Percentiles rank a stretch among this genome's conserved stretches.
phyloP scores from a whole-genome alignment of 2,329 filamentous ascomycete genomes.

The Cladophialophora exuberans region DNA sequence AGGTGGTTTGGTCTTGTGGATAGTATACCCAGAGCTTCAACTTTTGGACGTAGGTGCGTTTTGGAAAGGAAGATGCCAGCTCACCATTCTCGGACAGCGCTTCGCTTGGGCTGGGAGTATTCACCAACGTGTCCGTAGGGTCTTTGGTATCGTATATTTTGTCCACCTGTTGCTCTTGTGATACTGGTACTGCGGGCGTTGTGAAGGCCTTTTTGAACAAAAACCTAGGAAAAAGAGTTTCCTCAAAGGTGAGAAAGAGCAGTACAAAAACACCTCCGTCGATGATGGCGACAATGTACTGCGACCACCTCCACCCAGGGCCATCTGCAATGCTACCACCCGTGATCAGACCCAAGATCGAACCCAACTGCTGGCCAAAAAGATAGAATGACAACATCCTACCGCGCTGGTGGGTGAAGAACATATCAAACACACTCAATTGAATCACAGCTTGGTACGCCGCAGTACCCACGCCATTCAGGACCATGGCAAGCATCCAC shows the following conservation, averaged over 20 bases:
- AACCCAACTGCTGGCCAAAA: conserved; percentile 43
- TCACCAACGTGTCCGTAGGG: conserved; percentile 1
- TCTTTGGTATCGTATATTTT: conserved; percentile 1
- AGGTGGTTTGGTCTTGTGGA: conserved; percentile 42
- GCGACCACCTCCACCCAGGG: conserved; percentile 43
- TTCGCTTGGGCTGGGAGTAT: conserved; percentile 12
- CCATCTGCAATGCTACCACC: conserved; percentile 38
- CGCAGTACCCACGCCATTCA: conserved; percentile 65
- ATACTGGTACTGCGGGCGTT: conserved; percentile 1
- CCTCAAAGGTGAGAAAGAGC: conserved; percentile 42
- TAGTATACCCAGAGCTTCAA: conserved; percentile 31
- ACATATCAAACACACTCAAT: conserved; percentile 51
- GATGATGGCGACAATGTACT: conserved; percentile 39
- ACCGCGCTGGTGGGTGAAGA: conserved; percentile 54
- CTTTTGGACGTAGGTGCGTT: conserved; percentile 34
- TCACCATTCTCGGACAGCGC: conserved; percentile 33
- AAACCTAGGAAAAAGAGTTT: conserved; percentile 34
- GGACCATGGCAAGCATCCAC: conserved; percentile 62
- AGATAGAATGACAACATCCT: conserved; percentile 55
- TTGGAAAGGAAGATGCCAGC: conserved; percentile 27
- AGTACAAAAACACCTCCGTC: conserved; percentile 36
- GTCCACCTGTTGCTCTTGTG: background rate
- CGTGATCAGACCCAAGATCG: conserved; percentile 40
- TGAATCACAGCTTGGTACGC: conserved; percentile 46
- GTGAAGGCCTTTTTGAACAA: conserved; percentile 31